Base-by-base conservation (phyloP, 441 rosid genomes). In the Rhodomyrtus psidioides region DNA sequence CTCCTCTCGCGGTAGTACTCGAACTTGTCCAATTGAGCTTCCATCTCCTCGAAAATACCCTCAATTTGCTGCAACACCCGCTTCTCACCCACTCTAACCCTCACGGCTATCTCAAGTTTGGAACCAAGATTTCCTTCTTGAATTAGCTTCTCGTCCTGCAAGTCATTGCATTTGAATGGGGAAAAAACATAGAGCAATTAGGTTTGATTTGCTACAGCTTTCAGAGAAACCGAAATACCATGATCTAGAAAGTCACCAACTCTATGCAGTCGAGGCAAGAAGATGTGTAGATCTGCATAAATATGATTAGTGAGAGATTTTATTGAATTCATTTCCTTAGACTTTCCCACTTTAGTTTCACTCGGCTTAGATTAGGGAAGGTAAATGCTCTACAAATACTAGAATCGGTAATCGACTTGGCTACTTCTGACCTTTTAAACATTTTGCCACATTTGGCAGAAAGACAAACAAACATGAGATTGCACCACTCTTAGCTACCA, bases 1-100 rank as follows among this genome's bases (percentile, higher is more conserved):
- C 98, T 85, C 86, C 98, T 93, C 91, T 95, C 97, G 85, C 94
- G 96, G 93, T 94, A 93, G 90, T 95, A 96, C 88, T 95, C 98
- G 30, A 95, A 57, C 87, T 92, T 92, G 54, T 92, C 95, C 87
- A 95, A 86, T 85, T 92, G 95, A 39, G 86, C 88, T 89, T 96
- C 98, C 89, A 93, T 93, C 42, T 91, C 93, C 91, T 90, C 88
- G 88, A 97, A 93, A 86, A 91, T 84, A 82, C 83, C 87, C 59
- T 93, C 94, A 49, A 96, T 93, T 85, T 94, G 97, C 88, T 92
- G 94, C 93, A 96, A 90, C 81, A 95, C 94, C 89, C 65, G 93
- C 92, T 97, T 97, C 91, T 97, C 99, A 59, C 96, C 99, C 30
- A 87, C 86, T 89, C 99, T 92, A 90, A 94, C 87, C 83, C 92